Percentiles rank a stretch among this genome's conserved stretches.
Conservation (phyloP, 1,284 basidiomycete species). For the Stygiomarasmius scandens region DNA sequence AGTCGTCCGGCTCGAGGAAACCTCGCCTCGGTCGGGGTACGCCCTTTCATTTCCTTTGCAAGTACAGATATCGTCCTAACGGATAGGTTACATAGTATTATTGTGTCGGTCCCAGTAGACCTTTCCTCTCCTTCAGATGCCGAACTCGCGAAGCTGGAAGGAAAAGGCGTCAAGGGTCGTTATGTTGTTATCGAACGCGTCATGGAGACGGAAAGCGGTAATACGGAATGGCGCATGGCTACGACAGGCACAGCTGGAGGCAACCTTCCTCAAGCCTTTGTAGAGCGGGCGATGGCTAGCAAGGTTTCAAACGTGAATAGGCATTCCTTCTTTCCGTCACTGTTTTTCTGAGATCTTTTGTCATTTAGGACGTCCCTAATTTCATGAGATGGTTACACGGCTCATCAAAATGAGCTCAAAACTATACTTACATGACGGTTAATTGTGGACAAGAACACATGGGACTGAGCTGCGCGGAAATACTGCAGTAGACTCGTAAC, state of each 20-base stretch:
- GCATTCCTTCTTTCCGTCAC: background rate
- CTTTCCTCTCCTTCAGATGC: constrained; percentile 51
- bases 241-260: constrained; percentile 74
- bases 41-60: background rate
- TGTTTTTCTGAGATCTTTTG: constrained; percentile 9
- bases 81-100: constrained; percentile 43
- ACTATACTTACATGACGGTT: too few species aligned
- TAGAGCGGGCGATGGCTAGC: constrained; percentile 58
- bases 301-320: constrained; percentile 59
- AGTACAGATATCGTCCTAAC: too few species aligned
- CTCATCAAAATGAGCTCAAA: constrained; percentile 21
- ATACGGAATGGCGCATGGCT: constrained; percentile 78
- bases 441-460: too few species aligned
- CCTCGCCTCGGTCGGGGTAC: constrained; percentile 59
- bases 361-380: constrained; percentile 64
- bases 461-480: too few species aligned
- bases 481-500: too few species aligned
- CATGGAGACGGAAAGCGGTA: constrained; percentile 61
- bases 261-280: constrained; percentile 63
- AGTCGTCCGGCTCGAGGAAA: constrained; percentile 49
- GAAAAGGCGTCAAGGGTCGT: constrained; percentile 63
- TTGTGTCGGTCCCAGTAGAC: constrained; percentile 77
- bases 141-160: constrained; percentile 61
- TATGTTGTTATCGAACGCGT: constrained; percentile 73
- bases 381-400: constrained; percentile 48